Percentiles rank a stretch among this genome's conserved stretches.
These are phyloP conservation scores for Populus davidiana DNA, from an alignment of 345 rosid genomes.

Conservation along the genomic window DNA sequence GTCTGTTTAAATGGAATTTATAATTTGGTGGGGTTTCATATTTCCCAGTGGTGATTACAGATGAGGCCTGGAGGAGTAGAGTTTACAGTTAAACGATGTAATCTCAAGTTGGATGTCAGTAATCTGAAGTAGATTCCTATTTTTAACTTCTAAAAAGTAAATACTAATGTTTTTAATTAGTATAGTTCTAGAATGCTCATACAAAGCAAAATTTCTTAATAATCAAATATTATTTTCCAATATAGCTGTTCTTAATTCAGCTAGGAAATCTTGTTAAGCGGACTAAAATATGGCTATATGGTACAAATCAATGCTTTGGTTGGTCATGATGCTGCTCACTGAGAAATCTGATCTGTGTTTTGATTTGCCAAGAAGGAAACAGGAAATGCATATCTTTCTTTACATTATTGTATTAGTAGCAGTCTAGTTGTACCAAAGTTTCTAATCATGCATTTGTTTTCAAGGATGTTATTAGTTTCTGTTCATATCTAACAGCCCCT, in stretches of 20 bases:
- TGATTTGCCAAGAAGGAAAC: not conserved
- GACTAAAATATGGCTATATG: not conserved
- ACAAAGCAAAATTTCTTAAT: not conserved
- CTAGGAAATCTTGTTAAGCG: not conserved
- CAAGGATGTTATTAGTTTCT: not conserved
- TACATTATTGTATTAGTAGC: not conserved
- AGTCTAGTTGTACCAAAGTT: not conserved
- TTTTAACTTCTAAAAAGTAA: not conserved
- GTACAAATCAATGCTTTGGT: not conserved
- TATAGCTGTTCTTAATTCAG: not conserved
- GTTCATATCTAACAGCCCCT: not conserved
- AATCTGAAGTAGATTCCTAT: not conserved
- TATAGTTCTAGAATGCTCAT: not conserved
- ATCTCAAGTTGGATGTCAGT: not conserved
- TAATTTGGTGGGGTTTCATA: not conserved
- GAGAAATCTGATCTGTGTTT: not conserved
- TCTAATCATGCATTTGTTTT: not conserved
- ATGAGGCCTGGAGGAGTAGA: not conserved
- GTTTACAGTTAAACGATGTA: not conserved
- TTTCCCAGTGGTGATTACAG: not conserved
- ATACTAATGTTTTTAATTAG: not conserved
- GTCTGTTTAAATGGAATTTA: not conserved
- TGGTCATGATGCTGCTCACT: not conserved
- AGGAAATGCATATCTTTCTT: not conserved
- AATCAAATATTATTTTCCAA: not conserved